A percentile compares a stretch with the other conserved stretches of the same genome.
These are phyloP conservation scores for Davidsoniella australis DNA, from an alignment of 2,329 filamentous ascomycete species.

Conservation along the genomic window DNA sequence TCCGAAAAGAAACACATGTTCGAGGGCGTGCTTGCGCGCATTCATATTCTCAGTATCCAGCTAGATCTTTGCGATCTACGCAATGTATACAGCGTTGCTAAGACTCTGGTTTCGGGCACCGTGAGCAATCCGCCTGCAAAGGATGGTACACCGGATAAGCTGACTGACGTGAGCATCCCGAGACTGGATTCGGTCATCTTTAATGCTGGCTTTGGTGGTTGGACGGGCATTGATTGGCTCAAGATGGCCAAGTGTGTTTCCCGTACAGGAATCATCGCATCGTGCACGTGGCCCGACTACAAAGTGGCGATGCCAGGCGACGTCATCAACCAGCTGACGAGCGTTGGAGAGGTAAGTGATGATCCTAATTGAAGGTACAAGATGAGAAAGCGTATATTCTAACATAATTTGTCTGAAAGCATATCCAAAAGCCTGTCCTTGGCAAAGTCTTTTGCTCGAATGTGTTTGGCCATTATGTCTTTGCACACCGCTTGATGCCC, in stretches of 20 bases:
- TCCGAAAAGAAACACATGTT: conserved; percentile 34
- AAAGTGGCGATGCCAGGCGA: conserved; percentile 43
- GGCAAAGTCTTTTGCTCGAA: conserved; percentile 82
- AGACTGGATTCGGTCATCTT: conserved; percentile 64
- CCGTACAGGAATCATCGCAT: conserved; percentile 43
- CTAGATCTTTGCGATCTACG: conserved; percentile 43
- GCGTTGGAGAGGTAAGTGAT: neutral
- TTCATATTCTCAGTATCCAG: conserved; percentile 42
- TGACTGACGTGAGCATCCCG: conserved; percentile 36
- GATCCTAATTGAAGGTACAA: too few species aligned
- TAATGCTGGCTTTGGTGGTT: conserved; percentile 81
- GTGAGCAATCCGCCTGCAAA: conserved; percentile 28
- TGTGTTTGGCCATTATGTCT: conserved; percentile 86
- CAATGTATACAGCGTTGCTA: conserved; percentile 32
- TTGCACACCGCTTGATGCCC: conserved; percentile 63
- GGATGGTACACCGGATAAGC: conserved; percentile 19
- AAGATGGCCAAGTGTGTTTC: conserved; percentile 24
- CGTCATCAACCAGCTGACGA: conserved; percentile 1
- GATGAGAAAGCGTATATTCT: neutral
- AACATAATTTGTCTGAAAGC: neutral
- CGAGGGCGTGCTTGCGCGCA: conserved; percentile 26
- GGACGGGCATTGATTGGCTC: conserved; percentile 49
- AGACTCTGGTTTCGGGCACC: conserved; percentile 26
- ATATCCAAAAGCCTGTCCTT: conserved; percentile 32
- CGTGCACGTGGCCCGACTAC: conserved; percentile 61